A percentile compares a stretch with the other conserved stretches of the same genome.
phyloP scores from a whole-genome alignment of 257 asterid species.

The Jacaranda copaia region DNA sequence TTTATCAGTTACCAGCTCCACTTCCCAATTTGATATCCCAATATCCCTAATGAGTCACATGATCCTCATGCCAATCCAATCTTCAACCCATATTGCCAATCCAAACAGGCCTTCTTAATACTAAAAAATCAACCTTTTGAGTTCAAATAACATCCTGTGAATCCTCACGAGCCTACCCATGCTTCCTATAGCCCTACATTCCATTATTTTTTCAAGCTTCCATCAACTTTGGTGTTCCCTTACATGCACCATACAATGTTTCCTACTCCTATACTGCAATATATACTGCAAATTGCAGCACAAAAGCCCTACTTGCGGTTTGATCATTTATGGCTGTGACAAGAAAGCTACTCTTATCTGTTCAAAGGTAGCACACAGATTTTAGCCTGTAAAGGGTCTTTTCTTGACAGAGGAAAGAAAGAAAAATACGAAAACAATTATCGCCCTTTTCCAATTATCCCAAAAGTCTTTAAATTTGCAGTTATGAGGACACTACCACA shows the following conservation, averaged over 20 bases:
- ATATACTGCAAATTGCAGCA: constrained; percentile 42
- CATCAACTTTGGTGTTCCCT: not conserved
- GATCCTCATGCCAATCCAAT: constrained; percentile 28
- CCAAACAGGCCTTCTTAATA: not conserved
- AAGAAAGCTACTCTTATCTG: constrained; percentile 41
- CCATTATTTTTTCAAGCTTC: not conserved
- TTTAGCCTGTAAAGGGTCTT: constrained; percentile 42
- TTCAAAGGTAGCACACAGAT: constrained; percentile 7
- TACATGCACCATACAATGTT: not conserved
- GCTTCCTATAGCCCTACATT: not conserved
- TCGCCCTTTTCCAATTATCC: not conserved
- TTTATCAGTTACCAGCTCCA: not conserved
- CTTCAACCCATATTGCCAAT: not conserved
- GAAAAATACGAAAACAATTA: constrained; percentile 29
- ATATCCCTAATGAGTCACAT: constrained; percentile 27
- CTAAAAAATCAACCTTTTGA: not conserved
- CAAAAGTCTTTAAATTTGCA: too few species aligned
- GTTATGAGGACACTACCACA: not conserved
- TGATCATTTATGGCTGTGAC: constrained; percentile 44
- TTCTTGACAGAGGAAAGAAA: constrained; percentile 31
- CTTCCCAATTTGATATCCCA: not conserved
- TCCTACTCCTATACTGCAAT: not conserved
- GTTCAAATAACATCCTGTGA: not conserved
- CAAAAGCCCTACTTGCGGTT: constrained; percentile 35
- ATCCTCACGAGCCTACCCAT: constrained; percentile 26